Conservation (phyloP, 164 flowering plant genomes). For the Protea cynaroides region DNA sequence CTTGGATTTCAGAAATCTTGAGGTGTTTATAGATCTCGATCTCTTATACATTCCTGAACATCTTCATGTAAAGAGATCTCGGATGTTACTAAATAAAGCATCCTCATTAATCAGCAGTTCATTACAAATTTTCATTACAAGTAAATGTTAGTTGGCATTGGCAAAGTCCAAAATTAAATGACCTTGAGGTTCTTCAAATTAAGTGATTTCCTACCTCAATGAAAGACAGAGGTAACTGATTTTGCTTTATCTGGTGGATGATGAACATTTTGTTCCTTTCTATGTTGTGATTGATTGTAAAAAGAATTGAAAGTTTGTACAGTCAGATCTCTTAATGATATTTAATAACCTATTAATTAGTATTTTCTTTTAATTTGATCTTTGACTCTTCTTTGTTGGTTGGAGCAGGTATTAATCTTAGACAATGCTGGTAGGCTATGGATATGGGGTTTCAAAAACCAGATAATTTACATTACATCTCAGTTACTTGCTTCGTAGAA, state of each 20-base stretch:
- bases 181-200: background rate
- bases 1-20: conserved; percentile 69
- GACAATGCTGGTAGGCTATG: conserved; percentile 97
- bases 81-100: background rate
- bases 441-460: conserved; percentile 96
- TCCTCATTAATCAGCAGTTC: background rate
- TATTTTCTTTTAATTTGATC: too few relatives aligned
- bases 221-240: background rate
- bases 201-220: background rate
- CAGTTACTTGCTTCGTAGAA: conserved; percentile 88
- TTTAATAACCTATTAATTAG: too few relatives aligned
- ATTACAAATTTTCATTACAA: background rate
- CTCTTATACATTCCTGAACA: too few relatives aligned
- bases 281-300: background rate
- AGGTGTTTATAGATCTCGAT: conserved; percentile 48
- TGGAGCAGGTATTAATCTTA: conserved; percentile 68
- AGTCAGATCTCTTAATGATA: too few relatives aligned
- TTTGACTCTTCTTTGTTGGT: background rate
- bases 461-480: conserved; percentile 68
- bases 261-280: background rate
- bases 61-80: background rate
- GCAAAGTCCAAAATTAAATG: background rate
- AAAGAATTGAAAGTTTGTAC: background rate
- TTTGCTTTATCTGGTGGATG: background rate
- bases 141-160: too few relatives aligned